A percentile compares a stretch with the other conserved stretches of the same genome.
These are phyloP conservation scores for Gracilaria vermiculophylla DNA, from an alignment of 23 red algal species.

Conservation along the genomic window DNA sequence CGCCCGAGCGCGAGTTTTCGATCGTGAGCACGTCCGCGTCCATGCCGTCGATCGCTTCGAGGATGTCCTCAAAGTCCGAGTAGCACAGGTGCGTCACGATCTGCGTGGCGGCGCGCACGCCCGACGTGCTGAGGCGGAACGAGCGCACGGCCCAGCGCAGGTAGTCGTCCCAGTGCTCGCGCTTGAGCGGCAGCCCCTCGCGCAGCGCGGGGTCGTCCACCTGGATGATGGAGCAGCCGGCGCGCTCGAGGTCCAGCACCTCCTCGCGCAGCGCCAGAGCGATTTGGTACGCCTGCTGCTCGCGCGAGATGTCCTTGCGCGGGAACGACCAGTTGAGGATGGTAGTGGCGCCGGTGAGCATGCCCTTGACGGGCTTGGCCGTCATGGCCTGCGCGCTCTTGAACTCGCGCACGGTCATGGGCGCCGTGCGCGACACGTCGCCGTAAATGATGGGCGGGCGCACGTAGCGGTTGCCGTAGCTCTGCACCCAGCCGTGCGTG, in stretches of 20 bases:
- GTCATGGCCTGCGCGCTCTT: slow-evolving; percentile 78
- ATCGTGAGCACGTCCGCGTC: slow-evolving; percentile 90
- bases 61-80: slow-evolving; percentile 87
- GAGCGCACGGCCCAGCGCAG: slow-evolving; percentile 83
- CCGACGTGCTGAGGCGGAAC: slow-evolving; percentile 80
- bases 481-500: slow-evolving; percentile 87
- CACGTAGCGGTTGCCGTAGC: slow-evolving; percentile 81
- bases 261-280: slow-evolving; percentile 81
- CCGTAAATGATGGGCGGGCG: slow-evolving; percentile 87
- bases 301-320: slow-evolving; percentile 81
- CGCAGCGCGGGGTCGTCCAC: slow-evolving; percentile 93
- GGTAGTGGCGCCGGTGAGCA: slow-evolving; percentile 91
- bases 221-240: slow-evolving; percentile 79
- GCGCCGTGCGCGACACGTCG: slow-evolving; percentile 75
- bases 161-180: slow-evolving; percentile 64
- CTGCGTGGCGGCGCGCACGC: slow-evolving; percentile 62
- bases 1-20: slow-evolving; percentile 80
- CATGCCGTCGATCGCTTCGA: slow-evolving; percentile 81
- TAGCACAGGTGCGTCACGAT: slow-evolving; percentile 95
- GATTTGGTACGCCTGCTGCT: slow-evolving; percentile 82
- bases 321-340: slow-evolving; percentile 94
- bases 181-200: slow-evolving; percentile 87
- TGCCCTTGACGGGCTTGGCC: slow-evolving; percentile 86
- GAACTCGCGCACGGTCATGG: slow-evolving; percentile 85
- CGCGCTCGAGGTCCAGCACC: slow-evolving; percentile 79